A percentile compares a stretch with the other conserved stretches of the same genome.
These are phyloP conservation scores for Handroanthus guayacan DNA, from an alignment of 257 asterid species.

Conservation along the genomic window DNA sequence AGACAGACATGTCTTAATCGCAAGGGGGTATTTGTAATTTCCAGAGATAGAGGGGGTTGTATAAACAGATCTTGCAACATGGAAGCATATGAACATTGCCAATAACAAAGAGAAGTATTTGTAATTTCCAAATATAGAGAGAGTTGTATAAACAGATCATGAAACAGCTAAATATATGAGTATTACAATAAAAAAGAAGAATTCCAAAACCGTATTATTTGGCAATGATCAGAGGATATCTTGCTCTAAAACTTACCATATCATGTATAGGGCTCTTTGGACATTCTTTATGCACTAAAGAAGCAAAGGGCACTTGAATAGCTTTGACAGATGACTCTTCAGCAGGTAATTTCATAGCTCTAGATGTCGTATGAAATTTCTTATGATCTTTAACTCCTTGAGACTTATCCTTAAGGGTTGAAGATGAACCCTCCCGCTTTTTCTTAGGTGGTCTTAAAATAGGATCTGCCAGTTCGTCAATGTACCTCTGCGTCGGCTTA, in stretches of 20 bases:
- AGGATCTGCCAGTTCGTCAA: constrained; percentile 76
- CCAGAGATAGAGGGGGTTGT: too few relatives aligned
- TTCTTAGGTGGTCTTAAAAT: constrained; percentile 46
- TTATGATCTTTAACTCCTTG: constrained; percentile 53
- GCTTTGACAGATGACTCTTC: constrained; percentile 73
- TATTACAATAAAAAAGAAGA: not conserved
- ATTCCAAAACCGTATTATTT: not conserved
- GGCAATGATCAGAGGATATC: constrained; percentile 10
- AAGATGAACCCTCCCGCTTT: constrained; percentile 53
- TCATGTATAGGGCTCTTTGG: constrained; percentile 42
- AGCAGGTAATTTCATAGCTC: constrained; percentile 43
- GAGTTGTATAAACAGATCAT: not conserved
- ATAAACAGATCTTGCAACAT: too few relatives aligned
- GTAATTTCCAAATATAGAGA: not conserved
- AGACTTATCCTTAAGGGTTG: constrained; percentile 52
- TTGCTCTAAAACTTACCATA: constrained; percentile 40
- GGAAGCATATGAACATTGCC: too few relatives aligned
- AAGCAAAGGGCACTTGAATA: constrained; percentile 96
- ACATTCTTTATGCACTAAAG: constrained; percentile 62
- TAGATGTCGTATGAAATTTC: constrained; percentile 51
- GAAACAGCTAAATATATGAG: not conserved
- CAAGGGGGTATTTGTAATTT: too few relatives aligned
- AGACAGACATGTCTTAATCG: too few relatives aligned
- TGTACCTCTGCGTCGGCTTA: constrained; percentile 90
- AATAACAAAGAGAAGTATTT: too few relatives aligned